A percentile compares a stretch with the other conserved stretches of the same genome.
Conservation (phyloP, 495 filamentous ascomycete genomes). For the Penicillium bialowiezense region DNA sequence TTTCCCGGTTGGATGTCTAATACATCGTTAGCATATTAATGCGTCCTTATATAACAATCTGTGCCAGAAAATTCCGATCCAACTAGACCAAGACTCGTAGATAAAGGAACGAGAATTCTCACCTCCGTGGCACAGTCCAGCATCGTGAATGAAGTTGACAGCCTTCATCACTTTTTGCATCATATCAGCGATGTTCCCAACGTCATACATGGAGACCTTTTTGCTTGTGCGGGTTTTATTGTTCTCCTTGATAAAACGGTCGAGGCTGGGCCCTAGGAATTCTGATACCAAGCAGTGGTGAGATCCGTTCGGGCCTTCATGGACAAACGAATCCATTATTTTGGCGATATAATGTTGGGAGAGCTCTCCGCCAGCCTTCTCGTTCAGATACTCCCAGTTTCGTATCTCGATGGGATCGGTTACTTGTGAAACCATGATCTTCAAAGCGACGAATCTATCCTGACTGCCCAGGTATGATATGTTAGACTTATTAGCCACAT, state of each 20-base stretch:
- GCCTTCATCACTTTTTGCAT: background rate
- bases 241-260: too few species aligned
- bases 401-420: background rate
- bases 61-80: too few species aligned
- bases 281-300: background rate
- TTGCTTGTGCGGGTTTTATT: too few species aligned
- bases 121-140: background rate
- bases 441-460: constrained; percentile 10
- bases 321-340: background rate
- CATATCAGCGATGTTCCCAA: background rate
- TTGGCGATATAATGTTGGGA: background rate
- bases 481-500: too few species aligned
- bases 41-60: too few species aligned
- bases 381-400: background rate
- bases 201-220: too few species aligned
- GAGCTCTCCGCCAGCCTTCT: background rate
- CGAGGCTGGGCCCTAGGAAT: background rate
- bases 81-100: too few species aligned
- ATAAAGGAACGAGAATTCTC: background rate
- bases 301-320: background rate
- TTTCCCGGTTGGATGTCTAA: too few species aligned
- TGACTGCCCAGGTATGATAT: background rate
- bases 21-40: too few species aligned
- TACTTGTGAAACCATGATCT: constrained; percentile 13
- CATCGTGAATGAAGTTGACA: background rate